phyloP scores from a whole-genome alignment of 106 monocot species.

The Agapanthus africanus region DNA sequence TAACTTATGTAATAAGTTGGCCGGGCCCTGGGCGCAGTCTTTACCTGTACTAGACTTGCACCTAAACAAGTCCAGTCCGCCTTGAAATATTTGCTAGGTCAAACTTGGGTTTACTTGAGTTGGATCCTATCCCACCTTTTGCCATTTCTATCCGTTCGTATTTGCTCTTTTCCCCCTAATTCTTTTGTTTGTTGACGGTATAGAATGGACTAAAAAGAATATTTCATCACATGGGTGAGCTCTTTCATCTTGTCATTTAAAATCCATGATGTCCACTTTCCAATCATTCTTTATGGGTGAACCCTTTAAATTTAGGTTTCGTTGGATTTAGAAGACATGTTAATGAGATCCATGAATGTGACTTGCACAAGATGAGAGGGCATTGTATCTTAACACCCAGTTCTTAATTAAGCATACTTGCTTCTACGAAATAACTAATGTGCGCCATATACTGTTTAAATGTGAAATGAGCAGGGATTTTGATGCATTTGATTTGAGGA shows the following conservation, averaged over 20 bases:
- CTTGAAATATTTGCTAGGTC: neutral
- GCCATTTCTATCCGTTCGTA: neutral
- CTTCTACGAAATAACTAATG: neutral
- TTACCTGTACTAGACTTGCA: neutral
- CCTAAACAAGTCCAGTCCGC: neutral
- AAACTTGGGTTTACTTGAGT: neutral
- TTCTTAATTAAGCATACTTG: neutral
- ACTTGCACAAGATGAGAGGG: neutral
- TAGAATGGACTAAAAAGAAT: neutral
- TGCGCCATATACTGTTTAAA: neutral
- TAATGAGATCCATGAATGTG: no score
- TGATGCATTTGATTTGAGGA: constrained; percentile 98
- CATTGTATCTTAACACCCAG: neutral
- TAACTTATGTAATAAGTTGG: neutral
- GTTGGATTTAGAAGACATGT: no score
- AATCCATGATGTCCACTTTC: no score
- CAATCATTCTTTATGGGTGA: no score
- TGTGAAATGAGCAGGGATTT: constrained; percentile 66
- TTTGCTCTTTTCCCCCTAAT: neutral
- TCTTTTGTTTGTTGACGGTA: neutral
- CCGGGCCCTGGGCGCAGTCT: neutral
- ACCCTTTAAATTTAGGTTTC: no score
- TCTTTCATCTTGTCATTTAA: no score
- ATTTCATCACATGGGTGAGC: no score
- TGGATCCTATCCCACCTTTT: neutral